Conservation (phyloP, 2,329 filamentous ascomycete genomes). For the Pseudopyricularia cyperi region DNA sequence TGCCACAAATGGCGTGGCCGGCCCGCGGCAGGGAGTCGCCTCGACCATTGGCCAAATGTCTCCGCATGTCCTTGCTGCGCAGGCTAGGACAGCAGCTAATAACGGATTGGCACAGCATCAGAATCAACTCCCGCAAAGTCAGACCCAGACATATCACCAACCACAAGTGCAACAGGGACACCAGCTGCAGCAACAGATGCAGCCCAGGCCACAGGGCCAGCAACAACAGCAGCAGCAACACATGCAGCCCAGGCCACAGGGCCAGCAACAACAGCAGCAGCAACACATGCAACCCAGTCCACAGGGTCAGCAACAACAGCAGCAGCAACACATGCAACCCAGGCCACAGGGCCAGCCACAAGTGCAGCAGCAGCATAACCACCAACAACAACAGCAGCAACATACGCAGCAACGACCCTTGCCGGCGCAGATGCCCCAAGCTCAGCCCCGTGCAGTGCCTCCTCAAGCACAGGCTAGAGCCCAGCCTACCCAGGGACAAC, state of each 20-base stretch:
- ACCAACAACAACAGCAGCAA: conserved; percentile 1
- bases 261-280: conserved; percentile 7
- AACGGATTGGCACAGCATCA: not conserved
- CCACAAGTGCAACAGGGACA: conserved; percentile 5
- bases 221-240: conserved; percentile 5
- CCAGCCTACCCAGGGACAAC: not conserved
- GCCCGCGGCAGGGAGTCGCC: not conserved
- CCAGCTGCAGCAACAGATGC: conserved; percentile 4
- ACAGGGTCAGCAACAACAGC: conserved; percentile 7
- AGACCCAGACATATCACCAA: not conserved
- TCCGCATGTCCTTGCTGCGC: not conserved
- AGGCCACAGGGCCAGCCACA: conserved; percentile 5
- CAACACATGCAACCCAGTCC: conserved; percentile 5
- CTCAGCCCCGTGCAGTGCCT: conserved; percentile 6
- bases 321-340: conserved; percentile 6
- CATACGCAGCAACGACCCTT: conserved; percentile 1
- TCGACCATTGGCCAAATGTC: not conserved
- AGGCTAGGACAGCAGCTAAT: not conserved
- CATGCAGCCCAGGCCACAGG: conserved; percentile 4
- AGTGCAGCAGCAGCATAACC: conserved; percentile 4
- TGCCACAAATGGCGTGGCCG: not conserved
- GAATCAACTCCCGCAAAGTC: not conserved
- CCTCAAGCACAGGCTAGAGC: not conserved
- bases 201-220: conserved; percentile 1
- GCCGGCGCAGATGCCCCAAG: conserved; percentile 2